phyloP scores from a whole-genome alignment of 1,284 basidiomycete species.

The Ganoderma sinense region DNA sequence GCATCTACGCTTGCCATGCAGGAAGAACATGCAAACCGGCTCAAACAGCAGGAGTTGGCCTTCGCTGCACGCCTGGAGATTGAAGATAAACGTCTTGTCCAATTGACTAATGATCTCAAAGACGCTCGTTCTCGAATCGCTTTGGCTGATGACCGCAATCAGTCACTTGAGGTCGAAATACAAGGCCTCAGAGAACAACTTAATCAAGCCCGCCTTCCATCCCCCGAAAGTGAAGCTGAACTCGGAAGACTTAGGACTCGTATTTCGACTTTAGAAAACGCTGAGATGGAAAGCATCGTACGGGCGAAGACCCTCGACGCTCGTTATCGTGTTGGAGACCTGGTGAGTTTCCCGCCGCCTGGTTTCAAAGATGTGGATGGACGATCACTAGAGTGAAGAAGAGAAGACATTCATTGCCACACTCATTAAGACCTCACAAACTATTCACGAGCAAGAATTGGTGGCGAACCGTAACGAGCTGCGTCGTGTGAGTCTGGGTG shows the following conservation, averaged over 20 bases:
- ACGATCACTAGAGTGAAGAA: conserved; percentile 38
- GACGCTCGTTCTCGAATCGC: conserved; percentile 22
- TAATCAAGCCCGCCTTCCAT: conserved; percentile 30
- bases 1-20: conserved; percentile 19
- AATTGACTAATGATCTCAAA: conserved; percentile 31
- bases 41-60: conserved; percentile 25
- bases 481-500: conserved; percentile 40
- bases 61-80: conserved; percentile 21
- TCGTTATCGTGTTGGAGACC: conserved; percentile 44
- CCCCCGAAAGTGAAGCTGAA: conserved; percentile 32
- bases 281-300: conserved; percentile 34
- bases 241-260: conserved; percentile 34
- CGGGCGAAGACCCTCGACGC: conserved; percentile 41
- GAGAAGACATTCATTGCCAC: conserved; percentile 46
- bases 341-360: conserved; percentile 36
- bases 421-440: conserved; percentile 42
- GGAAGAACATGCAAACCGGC: conserved; percentile 30
- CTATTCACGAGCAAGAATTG: conserved; percentile 45
- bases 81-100: conserved; percentile 30
- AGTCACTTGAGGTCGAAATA: conserved; percentile 26
- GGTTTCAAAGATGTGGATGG: not conserved
- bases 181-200: conserved; percentile 32
- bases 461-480: conserved; percentile 48
- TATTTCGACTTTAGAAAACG: conserved; percentile 37
- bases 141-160: conserved; percentile 25